Base-by-base conservation (phyloP, 2,329 filamentous ascomycete species). In the Pestalotiopsis sp. region DNA sequence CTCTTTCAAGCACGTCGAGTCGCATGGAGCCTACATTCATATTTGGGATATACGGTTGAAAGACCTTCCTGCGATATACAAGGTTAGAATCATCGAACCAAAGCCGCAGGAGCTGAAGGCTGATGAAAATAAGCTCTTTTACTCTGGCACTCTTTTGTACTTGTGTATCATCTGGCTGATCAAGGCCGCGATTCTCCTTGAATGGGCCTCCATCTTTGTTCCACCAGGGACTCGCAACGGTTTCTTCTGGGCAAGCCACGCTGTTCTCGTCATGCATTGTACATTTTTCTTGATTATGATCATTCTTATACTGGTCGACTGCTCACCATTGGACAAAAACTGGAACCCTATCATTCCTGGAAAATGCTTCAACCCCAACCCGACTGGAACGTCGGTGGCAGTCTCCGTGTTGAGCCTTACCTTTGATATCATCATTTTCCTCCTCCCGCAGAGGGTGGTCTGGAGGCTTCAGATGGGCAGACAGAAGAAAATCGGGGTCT, bases 121-220 rank as follows among this genome's bases (percentile, higher is more conserved):
- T 59, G 3, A n/a, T 23, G 31, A 36, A 36, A 36, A 9, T 2
- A 36, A 23, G 78, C 79, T 58, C 71, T 71, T 69, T 77, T 71
- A 67, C 41, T 5, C 3, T 4, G 41, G 41, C 41, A 13, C 17
- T 4, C 17, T 52, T 20, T 9, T 69, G 14, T 69, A 65, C 36
- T 17, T 52, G 41, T 20, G 62, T 3, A 5, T 17, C 3, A 38
- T 67, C 12, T 52, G 69, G 45, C 67, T 58, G 14, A 27, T 70
- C 17, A 70, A 70, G 45, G n/a, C 59, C 4, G 69, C 65, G 20
- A 70, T 70, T 14, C 49, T 70, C 5, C 9, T 67, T 7, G 65
- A 69, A 9, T 70, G 69, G 69, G 9, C 67, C 12, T 65, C 36
- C 6, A 67, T 69, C 23, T 70, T 70, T 39, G 65, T 66, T 4